Conservation (phyloP, 148 eudicot genomes). For the Arctostaphylos glauca region DNA sequence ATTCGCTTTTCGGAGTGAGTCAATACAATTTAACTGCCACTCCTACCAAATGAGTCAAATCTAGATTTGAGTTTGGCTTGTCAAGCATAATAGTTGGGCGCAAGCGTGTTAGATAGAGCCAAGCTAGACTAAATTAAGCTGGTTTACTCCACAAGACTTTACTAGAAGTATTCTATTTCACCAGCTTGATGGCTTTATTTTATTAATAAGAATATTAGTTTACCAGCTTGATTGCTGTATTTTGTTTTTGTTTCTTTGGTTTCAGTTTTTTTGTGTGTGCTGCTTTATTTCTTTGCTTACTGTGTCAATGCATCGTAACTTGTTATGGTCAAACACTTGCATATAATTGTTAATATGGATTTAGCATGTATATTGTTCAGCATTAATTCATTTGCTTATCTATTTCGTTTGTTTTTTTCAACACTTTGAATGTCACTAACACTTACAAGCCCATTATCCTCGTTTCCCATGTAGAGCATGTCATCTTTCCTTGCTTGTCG, state of each 20-base stretch:
- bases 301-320: background rate
- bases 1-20: background rate
- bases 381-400: background rate
- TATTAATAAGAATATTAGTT: background rate
- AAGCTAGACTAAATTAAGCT: background rate
- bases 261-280: background rate
- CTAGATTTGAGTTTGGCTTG: background rate
- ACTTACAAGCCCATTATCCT: background rate
- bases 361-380: background rate
- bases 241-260: background rate
- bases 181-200: background rate
- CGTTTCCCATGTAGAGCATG: conserved; percentile 22
- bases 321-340: background rate
- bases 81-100: background rate
- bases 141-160: background rate
- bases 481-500: conserved; percentile 35
- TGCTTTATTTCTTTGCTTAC: background rate
- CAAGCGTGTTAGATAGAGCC: background rate
- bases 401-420: background rate
- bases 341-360: background rate
- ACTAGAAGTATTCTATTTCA: background rate
- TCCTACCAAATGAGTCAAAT: background rate
- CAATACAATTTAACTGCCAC: background rate
- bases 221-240: background rate
- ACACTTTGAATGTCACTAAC: background rate